phyloP scores from a whole-genome alignment of 805 yeast species.

The Ogataea neopini region DNA sequence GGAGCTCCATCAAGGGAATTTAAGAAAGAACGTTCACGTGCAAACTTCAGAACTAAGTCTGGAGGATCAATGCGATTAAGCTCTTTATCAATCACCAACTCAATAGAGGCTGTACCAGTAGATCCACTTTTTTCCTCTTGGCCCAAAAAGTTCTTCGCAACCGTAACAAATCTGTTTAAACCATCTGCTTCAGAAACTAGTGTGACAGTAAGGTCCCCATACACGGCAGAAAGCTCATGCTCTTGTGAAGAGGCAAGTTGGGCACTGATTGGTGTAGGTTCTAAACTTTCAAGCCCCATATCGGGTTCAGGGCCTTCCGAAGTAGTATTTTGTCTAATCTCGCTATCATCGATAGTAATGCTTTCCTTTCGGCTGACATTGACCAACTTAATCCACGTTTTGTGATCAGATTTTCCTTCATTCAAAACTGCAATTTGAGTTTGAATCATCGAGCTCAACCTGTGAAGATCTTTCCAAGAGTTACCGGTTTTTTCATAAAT shows the following conservation, averaged over 20 bases:
- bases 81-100: conserved; percentile 15
- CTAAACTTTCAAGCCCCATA: conserved; percentile 10
- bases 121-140: background rate
- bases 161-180: conserved; percentile 2
- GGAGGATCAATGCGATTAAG: conserved; percentile 19
- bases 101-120: conserved; percentile 2
- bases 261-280: conserved; percentile 21
- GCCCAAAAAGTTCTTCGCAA: conserved; percentile 7
- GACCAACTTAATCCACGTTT: conserved; percentile 27
- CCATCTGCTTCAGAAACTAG: conserved; percentile 16
- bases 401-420: conserved; percentile 13
- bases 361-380: conserved; percentile 21
- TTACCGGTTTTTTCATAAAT: conserved; percentile 33
- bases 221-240: conserved; percentile 7
- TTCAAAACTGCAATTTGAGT: conserved; percentile 28
- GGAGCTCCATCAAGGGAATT: conserved; percentile 25
- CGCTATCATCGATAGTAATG: conserved; percentile 16
- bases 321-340: conserved; percentile 1
- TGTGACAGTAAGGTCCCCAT: conserved; percentile 16
- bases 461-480: conserved; percentile 31
- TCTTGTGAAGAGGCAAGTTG: conserved; percentile 14
- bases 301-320: background rate
- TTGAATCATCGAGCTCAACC: conserved; percentile 28
- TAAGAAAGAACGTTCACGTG: conserved; percentile 16
- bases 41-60: conserved; percentile 23